Conservation (phyloP, 75 land plant genomes). For the Sequoiadendron giganteum region DNA sequence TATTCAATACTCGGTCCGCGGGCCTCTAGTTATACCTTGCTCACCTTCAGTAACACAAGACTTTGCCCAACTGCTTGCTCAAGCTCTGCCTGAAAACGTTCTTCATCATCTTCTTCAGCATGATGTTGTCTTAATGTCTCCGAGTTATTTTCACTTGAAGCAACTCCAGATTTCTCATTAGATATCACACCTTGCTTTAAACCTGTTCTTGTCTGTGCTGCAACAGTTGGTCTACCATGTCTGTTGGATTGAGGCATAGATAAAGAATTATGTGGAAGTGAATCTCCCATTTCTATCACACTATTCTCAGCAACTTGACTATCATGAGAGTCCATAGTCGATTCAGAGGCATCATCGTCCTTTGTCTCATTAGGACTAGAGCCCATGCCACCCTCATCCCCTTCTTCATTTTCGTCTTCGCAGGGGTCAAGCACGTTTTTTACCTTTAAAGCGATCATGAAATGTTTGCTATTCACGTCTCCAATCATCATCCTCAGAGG, state of each 20-base stretch:
- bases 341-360: conserved; percentile 23
- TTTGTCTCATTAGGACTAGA: conserved; percentile 28
- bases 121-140: conserved; percentile 54
- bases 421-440: conserved; percentile 82
- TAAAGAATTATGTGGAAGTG: no score
- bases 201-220: background rate
- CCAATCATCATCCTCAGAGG: conserved; percentile 91
- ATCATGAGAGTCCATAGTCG: background rate
- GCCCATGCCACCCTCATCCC: conserved; percentile 46
- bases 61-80: conserved; percentile 74
- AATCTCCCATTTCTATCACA: background rate
- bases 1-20: no score
- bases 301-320: background rate
- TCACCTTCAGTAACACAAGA: no score
- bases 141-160: conserved; percentile 25
- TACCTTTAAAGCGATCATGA: conserved; percentile 81
- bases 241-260: no score
- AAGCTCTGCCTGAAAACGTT: conserved; percentile 81
- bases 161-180: no score
- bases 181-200: background rate
- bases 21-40: no score
- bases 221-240: no score
- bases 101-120: conserved; percentile 77
- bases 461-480: conserved; percentile 79
- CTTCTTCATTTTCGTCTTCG: conserved; percentile 52